phyloP scores from a whole-genome alignment of 2,329 filamentous ascomycete species.

The Ceratocystis variospora region DNA sequence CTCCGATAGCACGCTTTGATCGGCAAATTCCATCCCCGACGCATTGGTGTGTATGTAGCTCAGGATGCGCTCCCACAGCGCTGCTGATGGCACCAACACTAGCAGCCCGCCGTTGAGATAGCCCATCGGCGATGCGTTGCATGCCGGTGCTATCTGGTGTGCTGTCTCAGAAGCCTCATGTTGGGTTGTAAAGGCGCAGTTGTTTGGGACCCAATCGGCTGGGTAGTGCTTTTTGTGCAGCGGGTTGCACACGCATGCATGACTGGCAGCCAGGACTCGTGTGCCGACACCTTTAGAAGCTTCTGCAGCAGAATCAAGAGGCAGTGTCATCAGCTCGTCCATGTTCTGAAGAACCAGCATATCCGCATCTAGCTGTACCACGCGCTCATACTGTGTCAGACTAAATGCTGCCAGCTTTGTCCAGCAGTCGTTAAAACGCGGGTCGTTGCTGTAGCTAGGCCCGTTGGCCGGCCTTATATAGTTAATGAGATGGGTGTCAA shows the following conservation, averaged over 20 bases:
- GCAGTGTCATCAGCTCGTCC: conserved; percentile 81
- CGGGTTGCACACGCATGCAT: conserved; percentile 80
- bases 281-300: conserved; percentile 3
- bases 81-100: conserved; percentile 40
- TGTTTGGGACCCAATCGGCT: conserved; percentile 45
- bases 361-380: conserved; percentile 77
- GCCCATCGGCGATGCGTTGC: conserved; percentile 34
- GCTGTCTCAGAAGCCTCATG: conserved; percentile 34
- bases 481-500: conserved; percentile 55
- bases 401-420: conserved; percentile 71
- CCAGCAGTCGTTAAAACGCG: conserved; percentile 83
- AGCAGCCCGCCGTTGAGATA: conserved; percentile 41
- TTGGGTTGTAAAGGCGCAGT: conserved; percentile 46
- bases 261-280: conserved; percentile 66
- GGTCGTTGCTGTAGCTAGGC: conserved; percentile 58
- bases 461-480: conserved; percentile 57
- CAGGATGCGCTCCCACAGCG: conserved; percentile 38
- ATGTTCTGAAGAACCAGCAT: conserved; percentile 76
- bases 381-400: conserved; percentile 59
- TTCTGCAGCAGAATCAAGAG: conserved; percentile 41
- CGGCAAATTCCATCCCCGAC: conserved; percentile 41
- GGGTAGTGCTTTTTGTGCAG: conserved; percentile 68
- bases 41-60: conserved; percentile 36
- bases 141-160: conserved; percentile 33
- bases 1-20: conserved; percentile 44